Base-by-base conservation (phyloP, 2,329 filamentous ascomycete genomes). In the Calonectria pseudoturangicola region DNA sequence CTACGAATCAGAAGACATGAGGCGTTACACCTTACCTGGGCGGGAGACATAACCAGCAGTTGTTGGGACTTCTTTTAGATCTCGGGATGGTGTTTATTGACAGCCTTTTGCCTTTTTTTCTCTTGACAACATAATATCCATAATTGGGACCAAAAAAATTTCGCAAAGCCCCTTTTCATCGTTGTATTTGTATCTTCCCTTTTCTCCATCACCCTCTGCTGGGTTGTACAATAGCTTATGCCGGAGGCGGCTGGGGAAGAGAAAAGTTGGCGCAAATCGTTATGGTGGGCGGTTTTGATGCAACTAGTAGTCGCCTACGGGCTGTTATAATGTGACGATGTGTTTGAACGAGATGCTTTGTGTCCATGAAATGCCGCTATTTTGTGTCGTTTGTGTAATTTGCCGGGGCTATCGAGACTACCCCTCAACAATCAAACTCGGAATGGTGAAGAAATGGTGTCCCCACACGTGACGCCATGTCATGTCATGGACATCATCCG, bases 211-310 rank as follows among this genome's bases (percentile, higher is more conserved):
- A 74, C 79, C 77, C 74, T 78, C 77, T 79, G 80, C 81, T 82
- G 81, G 82, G 82, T 81, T 83, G 82, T 83, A 83, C 77, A 79
- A 78, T 83, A 84, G 81, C 79, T 82, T 82, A 74, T 77, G 79
- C 79, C 75, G 74, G 78, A 79, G 73, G 77, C 74, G 78, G 80
- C 75, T 75, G 76, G 80, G 76, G 73, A 77, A 79, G 79, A 80
- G 81, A 81, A 83, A 79, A 81, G 79, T 80, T 68, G 80, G 80
- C 80, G 82, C 81, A 80, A 71, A 81, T 80, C 75, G 79, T 79
- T 79, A 77, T 80, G 79, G 72, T 77, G 79, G 81, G 80, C 79
- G 76, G 78, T 80, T 79, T 80, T 79, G 74, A 75, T 73, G 51
- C 65, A 74, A 74, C 54, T 60, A 60, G 60, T 56, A 68, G 48